Evolutionary conservation across 2,329 filamentous ascomycete species (phyloP).

Genomic region (Intubia oerlemansii): DNA sequence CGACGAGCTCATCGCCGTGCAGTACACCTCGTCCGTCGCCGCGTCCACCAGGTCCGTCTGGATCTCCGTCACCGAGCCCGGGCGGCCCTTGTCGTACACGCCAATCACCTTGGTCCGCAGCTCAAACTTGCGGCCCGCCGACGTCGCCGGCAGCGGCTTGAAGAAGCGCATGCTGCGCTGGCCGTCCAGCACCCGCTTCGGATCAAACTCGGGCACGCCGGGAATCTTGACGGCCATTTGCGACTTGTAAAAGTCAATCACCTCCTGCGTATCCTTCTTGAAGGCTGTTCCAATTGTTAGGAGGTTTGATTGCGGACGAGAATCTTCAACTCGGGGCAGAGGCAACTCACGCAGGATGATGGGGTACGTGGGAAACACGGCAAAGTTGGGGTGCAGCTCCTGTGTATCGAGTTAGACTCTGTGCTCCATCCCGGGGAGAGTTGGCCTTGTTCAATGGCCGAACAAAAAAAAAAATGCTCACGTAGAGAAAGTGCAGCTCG

Average conservation of each 20-base stretch:
- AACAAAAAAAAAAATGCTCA: slow-evolving; percentile 19
- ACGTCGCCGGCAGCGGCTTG: slow-evolving; percentile 53
- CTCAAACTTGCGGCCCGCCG: slow-evolving; percentile 53
- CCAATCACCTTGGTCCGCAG: slow-evolving; percentile 57
- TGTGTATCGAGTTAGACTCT: too few relatives aligned
- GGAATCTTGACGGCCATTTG: slow-evolving; percentile 47
- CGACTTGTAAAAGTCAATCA: slow-evolving; percentile 65
- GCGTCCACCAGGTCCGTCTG: slow-evolving; percentile 59
- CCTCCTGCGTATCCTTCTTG: slow-evolving; percentile 55
- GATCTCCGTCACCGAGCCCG: slow-evolving; percentile 62
- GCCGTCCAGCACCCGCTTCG: slow-evolving; percentile 56
- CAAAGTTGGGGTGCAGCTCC: slow-evolving; percentile 75
- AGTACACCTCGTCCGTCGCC: slow-evolving; percentile 47
- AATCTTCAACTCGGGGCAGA: too few relatives aligned
- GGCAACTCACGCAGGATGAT: slow-evolving; percentile 55
- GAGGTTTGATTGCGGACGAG: too few relatives aligned
- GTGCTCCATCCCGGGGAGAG: not conserved
- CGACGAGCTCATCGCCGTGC: slow-evolving; percentile 42
- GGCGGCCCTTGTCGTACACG: slow-evolving; percentile 77
- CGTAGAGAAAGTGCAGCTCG: slow-evolving; percentile 84
- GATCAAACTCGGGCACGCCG: slow-evolving; percentile 56
- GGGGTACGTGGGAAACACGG: slow-evolving; percentile 76
- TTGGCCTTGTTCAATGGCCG: not conserved
- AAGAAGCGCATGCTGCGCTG: slow-evolving; percentile 62
- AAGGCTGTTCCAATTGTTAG: too few relatives aligned